Conservation (phyloP, 2,329 filamentous ascomycete genomes). For the Cytospora piceicola region DNA sequence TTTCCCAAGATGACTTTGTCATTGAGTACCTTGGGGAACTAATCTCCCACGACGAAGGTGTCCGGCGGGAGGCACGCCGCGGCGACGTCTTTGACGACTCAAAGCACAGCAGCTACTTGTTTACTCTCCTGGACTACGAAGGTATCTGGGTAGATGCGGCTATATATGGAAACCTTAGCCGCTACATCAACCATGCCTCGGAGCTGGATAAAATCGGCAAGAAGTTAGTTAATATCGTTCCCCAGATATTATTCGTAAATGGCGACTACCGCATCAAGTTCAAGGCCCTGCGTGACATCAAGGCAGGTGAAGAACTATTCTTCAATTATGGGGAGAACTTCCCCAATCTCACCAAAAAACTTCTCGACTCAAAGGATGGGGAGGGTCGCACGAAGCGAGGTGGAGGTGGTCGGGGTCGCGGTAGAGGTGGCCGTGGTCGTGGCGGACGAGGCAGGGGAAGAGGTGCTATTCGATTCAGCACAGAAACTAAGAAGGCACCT, state of each 20-base stretch:
- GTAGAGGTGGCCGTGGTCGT: conserved; percentile 25
- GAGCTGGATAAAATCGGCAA: conserved; percentile 51
- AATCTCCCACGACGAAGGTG: conserved; percentile 70
- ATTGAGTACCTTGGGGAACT: conserved; percentile 83
- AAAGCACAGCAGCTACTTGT: conserved; percentile 67
- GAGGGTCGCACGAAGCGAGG: conserved; percentile 24
- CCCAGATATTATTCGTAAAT: conserved; percentile 73
- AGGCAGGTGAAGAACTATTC: conserved; percentile 75
- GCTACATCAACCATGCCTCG: conserved; percentile 81
- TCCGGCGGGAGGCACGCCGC: conserved; percentile 66
- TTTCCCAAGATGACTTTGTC: conserved; percentile 71
- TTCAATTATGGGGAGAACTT: conserved; percentile 80
- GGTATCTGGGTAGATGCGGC: conserved; percentile 75
- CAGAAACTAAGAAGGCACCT: conserved; percentile 29
- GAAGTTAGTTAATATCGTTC: conserved; percentile 58
- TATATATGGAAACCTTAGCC: conserved; percentile 76
- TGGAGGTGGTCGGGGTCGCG: conserved; percentile 17
- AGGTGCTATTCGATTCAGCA: conserved; percentile 25
- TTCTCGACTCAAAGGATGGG: conserved; percentile 49
- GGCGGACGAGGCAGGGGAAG: conserved; percentile 27
- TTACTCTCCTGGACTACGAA: conserved; percentile 62
- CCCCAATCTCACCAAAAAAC: conserved; percentile 61
- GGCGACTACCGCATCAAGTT: conserved; percentile 78
- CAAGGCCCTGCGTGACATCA: conserved; percentile 67
- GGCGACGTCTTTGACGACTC: conserved; percentile 66